Conservation (phyloP, 1,139 yeast genomes). For the Sugiyamaella pinicola region DNA sequence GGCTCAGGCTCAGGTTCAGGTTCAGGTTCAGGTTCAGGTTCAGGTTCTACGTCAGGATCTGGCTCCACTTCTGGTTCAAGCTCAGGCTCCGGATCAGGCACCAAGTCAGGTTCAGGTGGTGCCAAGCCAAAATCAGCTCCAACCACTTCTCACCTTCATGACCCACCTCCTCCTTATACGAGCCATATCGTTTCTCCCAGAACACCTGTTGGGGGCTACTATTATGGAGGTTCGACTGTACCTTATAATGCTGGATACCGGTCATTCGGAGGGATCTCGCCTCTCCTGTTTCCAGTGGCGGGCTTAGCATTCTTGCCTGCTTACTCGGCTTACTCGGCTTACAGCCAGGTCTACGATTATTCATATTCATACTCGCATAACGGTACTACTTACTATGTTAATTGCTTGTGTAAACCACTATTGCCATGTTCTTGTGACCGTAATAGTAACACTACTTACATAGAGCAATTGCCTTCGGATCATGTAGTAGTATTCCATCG, state of each 20-base stretch:
- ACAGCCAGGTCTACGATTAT: constrained; percentile 26
- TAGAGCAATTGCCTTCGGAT: constrained; percentile 27
- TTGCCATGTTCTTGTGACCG: constrained; percentile 35
- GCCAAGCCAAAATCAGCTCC: constrained; percentile 9
- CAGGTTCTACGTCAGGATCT: constrained; percentile 3
- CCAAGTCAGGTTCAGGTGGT: constrained; percentile 3
- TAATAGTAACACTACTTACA: constrained; percentile 27
- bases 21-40: constrained; percentile 16
- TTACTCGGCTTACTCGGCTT: neutral
- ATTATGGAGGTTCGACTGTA: constrained; percentile 33
- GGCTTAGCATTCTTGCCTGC: neutral
- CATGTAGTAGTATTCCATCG: constrained; percentile 18
- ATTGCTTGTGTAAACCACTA: constrained; percentile 31
- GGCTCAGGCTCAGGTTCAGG: constrained; percentile 16
- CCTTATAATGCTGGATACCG: constrained; percentile 34
- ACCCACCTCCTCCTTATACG: constrained; percentile 12
- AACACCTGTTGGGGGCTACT: constrained; percentile 18
- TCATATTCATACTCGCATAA: constrained; percentile 29
- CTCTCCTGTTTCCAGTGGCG: constrained; percentile 18
- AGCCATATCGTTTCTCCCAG: neutral
- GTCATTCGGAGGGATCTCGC: constrained; percentile 30
- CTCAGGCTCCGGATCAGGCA: neutral
- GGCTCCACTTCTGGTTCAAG: constrained; percentile 9
- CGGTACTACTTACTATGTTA: constrained; percentile 30
- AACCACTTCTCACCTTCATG: constrained; percentile 7